phyloP scores from a whole-genome alignment of 2,329 filamentous ascomycete genomes.

The Endoconidiophora polonica region DNA sequence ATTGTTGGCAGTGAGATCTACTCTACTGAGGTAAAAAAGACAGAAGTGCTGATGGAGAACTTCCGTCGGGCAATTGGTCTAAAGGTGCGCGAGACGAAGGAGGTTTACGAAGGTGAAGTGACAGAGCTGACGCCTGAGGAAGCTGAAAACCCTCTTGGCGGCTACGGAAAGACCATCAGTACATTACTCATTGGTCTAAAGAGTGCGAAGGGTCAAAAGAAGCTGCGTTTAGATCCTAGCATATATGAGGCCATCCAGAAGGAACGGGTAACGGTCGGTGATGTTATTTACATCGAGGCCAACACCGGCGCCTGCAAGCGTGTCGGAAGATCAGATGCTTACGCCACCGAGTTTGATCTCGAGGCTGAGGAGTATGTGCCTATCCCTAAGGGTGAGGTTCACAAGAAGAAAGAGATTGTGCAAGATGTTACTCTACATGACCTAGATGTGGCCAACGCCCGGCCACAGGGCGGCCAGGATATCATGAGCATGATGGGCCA shows the following conservation, averaged over 20 bases:
- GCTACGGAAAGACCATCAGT: slow-evolving; percentile 94
- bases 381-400: slow-evolving; percentile 95
- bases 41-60: slow-evolving; percentile 97
- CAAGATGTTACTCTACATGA: slow-evolving; percentile 97
- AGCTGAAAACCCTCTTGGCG: slow-evolving; percentile 90
- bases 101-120: slow-evolving; percentile 97
- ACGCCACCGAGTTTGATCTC: slow-evolving; percentile 94
- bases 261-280: slow-evolving; percentile 86
- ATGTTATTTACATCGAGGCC: slow-evolving; percentile 98
- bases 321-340: slow-evolving; percentile 88
- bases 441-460: slow-evolving; percentile 84
- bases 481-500: slow-evolving; percentile 99
- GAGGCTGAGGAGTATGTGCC: slow-evolving; percentile 98
- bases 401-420: slow-evolving; percentile 99
- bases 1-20: slow-evolving; percentile 98
- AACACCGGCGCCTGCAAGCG: slow-evolving; percentile 97
- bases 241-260: slow-evolving; percentile 99
- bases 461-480: slow-evolving; percentile 92
- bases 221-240: slow-evolving; percentile 86
- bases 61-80: slow-evolving; percentile 92
- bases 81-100: slow-evolving; percentile 95
- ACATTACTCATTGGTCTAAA: slow-evolving; percentile 89
- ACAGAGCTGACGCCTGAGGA: slow-evolving; percentile 96
- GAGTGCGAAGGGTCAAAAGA: slow-evolving; percentile 93
- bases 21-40: slow-evolving; percentile 98